These are phyloP conservation scores for Mortierella sp. DNA, from an alignment of 371 early-diverging fungal species.

Conservation along the genomic window DNA sequence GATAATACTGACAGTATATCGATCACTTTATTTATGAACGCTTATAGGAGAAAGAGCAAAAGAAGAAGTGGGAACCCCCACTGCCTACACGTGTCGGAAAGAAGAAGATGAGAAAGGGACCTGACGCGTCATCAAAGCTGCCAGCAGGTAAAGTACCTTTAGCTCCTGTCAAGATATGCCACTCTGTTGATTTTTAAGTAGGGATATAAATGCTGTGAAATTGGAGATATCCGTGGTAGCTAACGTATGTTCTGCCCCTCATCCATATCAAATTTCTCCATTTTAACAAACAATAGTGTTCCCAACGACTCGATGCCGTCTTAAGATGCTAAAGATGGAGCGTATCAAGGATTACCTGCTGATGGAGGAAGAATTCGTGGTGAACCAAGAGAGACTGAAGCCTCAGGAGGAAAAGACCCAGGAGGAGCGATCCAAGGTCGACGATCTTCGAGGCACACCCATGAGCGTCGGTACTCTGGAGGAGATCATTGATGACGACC, in stretches of 20 bases:
- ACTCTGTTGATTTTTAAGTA: neutral
- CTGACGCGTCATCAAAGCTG: constrained; percentile 93
- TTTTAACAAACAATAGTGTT: too few species aligned
- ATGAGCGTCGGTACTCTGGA: constrained; percentile 99
- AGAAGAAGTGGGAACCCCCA: constrained; percentile 99
- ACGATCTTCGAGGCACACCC: constrained; percentile 99
- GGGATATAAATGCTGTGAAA: too few species aligned
- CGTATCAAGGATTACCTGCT: constrained; percentile 98
- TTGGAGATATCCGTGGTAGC: neutral
- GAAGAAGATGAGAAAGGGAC: constrained; percentile 95
- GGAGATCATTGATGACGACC: constrained; percentile 99
- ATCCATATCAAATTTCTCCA: neutral
- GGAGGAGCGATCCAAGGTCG: constrained; percentile 96
- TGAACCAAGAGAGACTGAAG: constrained; percentile 96
- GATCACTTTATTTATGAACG: neutral
- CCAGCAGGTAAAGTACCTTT: constrained; percentile 80
- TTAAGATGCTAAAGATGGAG: constrained; percentile 97
- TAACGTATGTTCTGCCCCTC: neutral
- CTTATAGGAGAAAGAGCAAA: constrained; percentile 81
- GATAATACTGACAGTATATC: neutral
- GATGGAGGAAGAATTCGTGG: constrained; percentile 98
- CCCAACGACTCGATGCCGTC: constrained; percentile 97
- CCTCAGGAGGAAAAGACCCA: constrained; percentile 95
- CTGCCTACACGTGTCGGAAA: constrained; percentile 98
- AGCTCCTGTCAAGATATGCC: neutral